These are phyloP conservation scores for Prunus kanzakura DNA, from an alignment of 306 rosid genomes.

Conservation along the genomic window DNA sequence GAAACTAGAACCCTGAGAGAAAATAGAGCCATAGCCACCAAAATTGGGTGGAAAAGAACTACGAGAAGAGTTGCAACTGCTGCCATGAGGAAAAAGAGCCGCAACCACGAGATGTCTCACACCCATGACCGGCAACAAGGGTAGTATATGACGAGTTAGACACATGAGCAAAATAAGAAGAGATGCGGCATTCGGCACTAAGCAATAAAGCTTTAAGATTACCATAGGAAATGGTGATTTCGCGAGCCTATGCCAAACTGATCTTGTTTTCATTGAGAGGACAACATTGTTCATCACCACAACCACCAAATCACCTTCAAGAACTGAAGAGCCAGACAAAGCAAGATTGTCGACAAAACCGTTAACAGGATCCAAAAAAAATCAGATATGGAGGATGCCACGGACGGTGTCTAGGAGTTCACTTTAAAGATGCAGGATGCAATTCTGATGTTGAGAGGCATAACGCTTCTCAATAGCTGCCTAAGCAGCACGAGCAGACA, in stretches of 20 bases:
- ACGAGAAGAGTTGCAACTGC: too few relatives aligned
- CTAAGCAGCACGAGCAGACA: background rate
- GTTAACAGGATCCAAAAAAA: background rate
- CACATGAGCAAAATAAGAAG: too few relatives aligned
- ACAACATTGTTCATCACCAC: background rate
- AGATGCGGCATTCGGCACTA: fast-evolving
- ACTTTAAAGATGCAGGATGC: background rate
- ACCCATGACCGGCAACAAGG: too few relatives aligned
- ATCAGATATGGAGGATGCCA: background rate
- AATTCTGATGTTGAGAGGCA: background rate
- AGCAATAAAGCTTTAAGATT: background rate
- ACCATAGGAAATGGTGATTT: background rate
- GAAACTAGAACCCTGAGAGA: too few relatives aligned
- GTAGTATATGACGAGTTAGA: too few relatives aligned
- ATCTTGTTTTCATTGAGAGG: background rate
- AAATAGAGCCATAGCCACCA: too few relatives aligned
- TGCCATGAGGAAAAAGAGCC: too few relatives aligned
- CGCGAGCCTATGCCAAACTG: background rate
- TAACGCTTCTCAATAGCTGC: background rate
- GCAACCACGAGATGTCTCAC: too few relatives aligned
- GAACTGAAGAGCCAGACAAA: too few relatives aligned
- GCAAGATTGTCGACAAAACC: background rate
- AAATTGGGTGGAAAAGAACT: too few relatives aligned
- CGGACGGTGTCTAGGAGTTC: fast-evolving
- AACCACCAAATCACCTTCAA: background rate